Conservation (phyloP, 2,329 filamentous ascomycete species). For the Ophiostoma triangulosporum region DNA sequence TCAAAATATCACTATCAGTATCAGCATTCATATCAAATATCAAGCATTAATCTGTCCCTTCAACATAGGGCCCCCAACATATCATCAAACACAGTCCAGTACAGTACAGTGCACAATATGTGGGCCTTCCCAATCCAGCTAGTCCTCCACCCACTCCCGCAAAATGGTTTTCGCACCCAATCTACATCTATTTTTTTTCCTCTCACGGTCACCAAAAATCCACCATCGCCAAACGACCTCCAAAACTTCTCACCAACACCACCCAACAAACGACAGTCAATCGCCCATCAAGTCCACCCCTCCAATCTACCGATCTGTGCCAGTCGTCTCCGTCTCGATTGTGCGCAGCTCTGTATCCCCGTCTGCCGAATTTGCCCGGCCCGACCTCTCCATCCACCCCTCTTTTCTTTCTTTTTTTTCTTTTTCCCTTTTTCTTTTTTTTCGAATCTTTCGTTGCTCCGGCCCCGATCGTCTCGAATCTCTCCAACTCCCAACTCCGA, state of each 20-base stretch:
- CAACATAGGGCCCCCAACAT: no score
- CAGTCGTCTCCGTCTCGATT: constrained; percentile 6
- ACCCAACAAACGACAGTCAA: background rate
- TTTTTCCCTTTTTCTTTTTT: background rate
- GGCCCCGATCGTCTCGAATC: background rate
- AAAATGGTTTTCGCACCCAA: constrained; percentile 15
- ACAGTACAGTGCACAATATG: background rate
- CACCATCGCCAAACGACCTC: background rate
- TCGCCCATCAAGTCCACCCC: background rate
- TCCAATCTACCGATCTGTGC: constrained; percentile 1
- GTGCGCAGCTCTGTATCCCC: background rate
- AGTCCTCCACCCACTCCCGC: constrained; percentile 1
- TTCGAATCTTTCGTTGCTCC: background rate
- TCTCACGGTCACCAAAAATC: background rate
- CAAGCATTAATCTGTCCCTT: no score
- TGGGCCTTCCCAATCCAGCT: background rate
- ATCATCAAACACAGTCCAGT: background rate
- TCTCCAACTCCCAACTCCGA: constrained; percentile 4
- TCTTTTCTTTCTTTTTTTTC: background rate
- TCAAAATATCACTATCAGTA: no score
- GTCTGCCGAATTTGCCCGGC: background rate
- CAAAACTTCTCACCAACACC: background rate
- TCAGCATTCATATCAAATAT: no score
- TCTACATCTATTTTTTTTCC: constrained; percentile 13
- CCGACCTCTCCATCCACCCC: background rate